Conservation (phyloP, 306 rosid species). For the Astragalus glycyphyllos region DNA sequence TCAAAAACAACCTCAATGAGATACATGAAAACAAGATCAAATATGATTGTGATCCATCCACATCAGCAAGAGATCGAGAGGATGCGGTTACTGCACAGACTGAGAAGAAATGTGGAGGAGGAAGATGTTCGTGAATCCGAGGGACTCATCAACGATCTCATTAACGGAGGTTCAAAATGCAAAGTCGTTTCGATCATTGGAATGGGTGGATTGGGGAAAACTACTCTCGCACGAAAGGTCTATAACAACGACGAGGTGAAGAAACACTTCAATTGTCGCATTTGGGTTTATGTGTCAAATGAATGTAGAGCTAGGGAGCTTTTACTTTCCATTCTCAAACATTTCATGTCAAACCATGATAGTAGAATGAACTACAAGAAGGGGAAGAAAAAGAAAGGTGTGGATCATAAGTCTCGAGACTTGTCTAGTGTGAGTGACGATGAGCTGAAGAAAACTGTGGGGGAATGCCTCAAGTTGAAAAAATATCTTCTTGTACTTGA, state of each 20-base stretch:
- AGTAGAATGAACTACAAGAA: not conserved
- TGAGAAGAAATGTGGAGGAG: slow-evolving; percentile 17
- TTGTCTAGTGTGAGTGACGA: not conserved
- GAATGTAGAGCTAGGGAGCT: slow-evolving; percentile 3
- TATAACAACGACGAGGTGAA: not conserved
- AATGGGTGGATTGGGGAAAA: slow-evolving; percentile 27
- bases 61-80: not conserved
- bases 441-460: not conserved
- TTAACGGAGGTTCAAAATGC: not conserved
- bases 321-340: not conserved
- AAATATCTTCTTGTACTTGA: not conserved
- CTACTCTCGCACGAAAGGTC: slow-evolving; percentile 6
- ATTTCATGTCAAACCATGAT: not conserved
- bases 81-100: not conserved
- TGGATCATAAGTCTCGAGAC: not conserved
- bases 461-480: not conserved
- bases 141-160: not conserved
- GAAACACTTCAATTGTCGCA: not conserved
- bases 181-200: slow-evolving; percentile 20
- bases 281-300: slow-evolving; percentile 13
- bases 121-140: slow-evolving; percentile 5
- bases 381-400: not conserved
- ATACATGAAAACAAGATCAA: slow-evolving; percentile 8
- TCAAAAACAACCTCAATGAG: slow-evolving; percentile 4
- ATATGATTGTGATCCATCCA: not conserved